Base-by-base conservation (phyloP, 805 yeast species). In the Saturnispora ahearnii region DNA sequence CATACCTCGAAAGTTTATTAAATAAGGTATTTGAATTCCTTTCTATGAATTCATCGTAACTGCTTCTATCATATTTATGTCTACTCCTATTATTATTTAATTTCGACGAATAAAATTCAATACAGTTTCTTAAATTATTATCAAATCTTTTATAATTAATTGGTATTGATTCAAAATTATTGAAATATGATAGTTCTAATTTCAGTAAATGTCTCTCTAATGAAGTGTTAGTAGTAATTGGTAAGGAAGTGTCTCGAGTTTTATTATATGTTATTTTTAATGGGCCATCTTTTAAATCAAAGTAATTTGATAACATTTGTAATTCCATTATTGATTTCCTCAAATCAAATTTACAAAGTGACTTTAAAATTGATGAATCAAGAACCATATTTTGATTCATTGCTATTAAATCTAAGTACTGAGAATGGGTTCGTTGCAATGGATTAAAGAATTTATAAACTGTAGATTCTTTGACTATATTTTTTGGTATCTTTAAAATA, bases 381-480 rank as follows among this genome's bases (percentile, higher is more conserved):
- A 66, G 43, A 22, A 45, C 45, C 31, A 56, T 55, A 12, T 66
- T 65, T 57, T 60, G 60, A 7, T 51, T 52, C 24, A 59, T 49
- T 1, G 63, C 63, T 18, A 60, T 58, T 36, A 62, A 29, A 51
- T 60, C 63, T 28, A 66, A 49, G 47, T 66, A 66, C 33, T 57
- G 52, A 29, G 28, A 30, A 30, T 57, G 29, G 5, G 48, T 34
- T 5, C 18, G 30, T 2, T 31, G 28, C 1, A 44, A 38, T 1
- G 53, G 55, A 7, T 53, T 48, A 4, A 45, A 44, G 43, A 64
- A 60, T 24, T 50, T 47, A 29, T 53, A 54, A 13, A 66, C 59
- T 6, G 63, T 57, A 3, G 69, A 63, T 41, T 64, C 63, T 11
- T 58, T 45, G 3, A 65, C 55, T 15, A 66, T 63, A 34, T 60